Evolutionary conservation across 176 grass and related monocot species (phyloP).

Genomic region (Metroxylon sagu): DNA sequence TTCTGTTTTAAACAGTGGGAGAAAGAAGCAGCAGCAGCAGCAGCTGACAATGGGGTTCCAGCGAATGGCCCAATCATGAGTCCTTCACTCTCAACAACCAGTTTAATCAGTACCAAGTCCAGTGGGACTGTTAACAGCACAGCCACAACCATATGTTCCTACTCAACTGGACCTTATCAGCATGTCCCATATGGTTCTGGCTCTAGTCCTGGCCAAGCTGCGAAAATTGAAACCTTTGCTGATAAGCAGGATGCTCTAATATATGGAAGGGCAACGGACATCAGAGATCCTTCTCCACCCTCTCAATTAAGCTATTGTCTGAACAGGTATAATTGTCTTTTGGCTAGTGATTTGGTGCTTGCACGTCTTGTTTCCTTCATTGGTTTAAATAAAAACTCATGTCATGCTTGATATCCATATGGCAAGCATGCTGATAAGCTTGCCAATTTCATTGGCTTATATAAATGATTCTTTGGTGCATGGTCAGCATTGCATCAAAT

Average conservation of each 20-base stretch:
- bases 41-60: conserved; percentile 27
- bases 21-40: conserved; percentile 33
- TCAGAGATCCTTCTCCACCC: conserved; percentile 38
- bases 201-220: conserved; percentile 34
- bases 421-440: too few relatives aligned
- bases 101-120: conserved; percentile 62
- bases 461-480: too few relatives aligned
- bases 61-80: conserved; percentile 14
- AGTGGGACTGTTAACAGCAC: conserved; percentile 40
- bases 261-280: conserved; percentile 47
- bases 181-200: conserved; percentile 37
- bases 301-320: conserved; percentile 50
- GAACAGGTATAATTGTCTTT: conserved; percentile 51
- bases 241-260: conserved; percentile 30
- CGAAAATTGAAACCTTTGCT: conserved; percentile 32
- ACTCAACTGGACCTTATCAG: conserved; percentile 52
- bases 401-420: background rate
- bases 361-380: background rate
- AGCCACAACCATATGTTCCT: conserved; percentile 27
- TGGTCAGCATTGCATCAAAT: too few relatives aligned
- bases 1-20: conserved; percentile 86
- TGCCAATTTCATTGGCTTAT: too few relatives aligned
- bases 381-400: conserved; percentile 6
- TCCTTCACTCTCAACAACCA: conserved; percentile 44
- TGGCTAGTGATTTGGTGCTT: conserved; percentile 7